phyloP scores from a whole-genome alignment of 106 monocot genomes.

The Dendrobium nobile region DNA sequence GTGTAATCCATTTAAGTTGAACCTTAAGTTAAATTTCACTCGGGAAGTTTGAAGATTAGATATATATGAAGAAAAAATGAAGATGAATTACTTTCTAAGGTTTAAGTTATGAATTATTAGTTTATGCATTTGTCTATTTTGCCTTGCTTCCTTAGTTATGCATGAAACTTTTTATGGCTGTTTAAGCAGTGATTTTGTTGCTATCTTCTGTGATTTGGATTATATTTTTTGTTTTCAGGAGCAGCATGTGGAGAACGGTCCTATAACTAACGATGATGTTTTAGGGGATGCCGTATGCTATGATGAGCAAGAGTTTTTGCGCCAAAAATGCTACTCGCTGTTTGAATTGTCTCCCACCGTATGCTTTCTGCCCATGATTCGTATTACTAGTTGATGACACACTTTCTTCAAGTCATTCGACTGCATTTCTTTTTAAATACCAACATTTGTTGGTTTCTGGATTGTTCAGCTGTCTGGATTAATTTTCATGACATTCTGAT shows the following conservation, averaged over 20 bases:
- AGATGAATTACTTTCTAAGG: not conserved
- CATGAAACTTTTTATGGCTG: not conserved
- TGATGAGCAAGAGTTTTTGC: constrained; percentile 52
- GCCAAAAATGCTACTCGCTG: constrained; percentile 42
- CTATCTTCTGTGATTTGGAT: not conserved
- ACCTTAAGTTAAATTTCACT: not conserved
- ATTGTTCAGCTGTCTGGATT: not conserved
- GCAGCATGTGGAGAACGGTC: constrained; percentile 25
- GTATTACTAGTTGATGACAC: not conserved
- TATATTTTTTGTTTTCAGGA: constrained; percentile 28
- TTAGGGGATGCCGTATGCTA: constrained; percentile 60
- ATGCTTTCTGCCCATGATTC: not conserved
- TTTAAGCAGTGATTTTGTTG: not conserved
- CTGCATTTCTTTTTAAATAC: not conserved
- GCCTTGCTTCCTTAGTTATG: not conserved
- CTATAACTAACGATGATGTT: constrained; percentile 63
- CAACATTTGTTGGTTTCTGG: not conserved
- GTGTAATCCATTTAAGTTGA: not conserved
- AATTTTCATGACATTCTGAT: not conserved
- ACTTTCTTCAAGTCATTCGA: not conserved
- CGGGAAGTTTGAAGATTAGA: not conserved
- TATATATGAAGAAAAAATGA: not conserved
- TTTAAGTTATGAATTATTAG: not conserved
- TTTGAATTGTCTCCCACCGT: constrained; percentile 34
- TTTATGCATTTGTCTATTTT: no score